phyloP scores from a whole-genome alignment of 768 basidiomycete genomes.

The Russula virescens region DNA sequence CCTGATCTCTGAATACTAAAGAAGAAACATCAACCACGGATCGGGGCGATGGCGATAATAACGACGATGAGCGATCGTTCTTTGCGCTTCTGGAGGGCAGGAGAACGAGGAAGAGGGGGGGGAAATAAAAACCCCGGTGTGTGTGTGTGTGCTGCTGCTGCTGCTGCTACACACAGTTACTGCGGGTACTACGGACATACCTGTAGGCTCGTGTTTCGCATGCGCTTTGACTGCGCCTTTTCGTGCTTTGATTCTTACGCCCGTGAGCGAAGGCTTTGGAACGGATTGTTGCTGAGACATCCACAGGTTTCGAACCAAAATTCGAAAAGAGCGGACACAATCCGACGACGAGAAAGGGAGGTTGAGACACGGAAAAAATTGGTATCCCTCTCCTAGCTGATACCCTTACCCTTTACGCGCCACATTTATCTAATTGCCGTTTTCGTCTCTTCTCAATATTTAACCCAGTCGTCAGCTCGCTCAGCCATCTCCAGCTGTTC shows the following conservation, averaged over 20 bases:
- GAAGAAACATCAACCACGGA: neutral
- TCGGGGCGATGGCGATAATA: conserved; percentile 14
- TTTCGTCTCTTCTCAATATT: too few species aligned
- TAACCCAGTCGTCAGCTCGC: too few species aligned
- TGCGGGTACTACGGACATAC: too few species aligned
- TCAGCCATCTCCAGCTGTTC: too few species aligned
- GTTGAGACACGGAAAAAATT: neutral
- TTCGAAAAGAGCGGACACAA: conserved; percentile 23
- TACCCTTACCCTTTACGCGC: too few species aligned
- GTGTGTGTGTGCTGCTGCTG: too few species aligned
- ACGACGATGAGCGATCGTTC: neutral
- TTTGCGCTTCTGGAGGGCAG: too few species aligned
- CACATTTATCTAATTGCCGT: too few species aligned
- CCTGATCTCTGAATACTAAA: conserved; percentile 86
- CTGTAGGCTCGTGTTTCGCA: conserved; percentile 87
- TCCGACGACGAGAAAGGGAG: conserved; percentile 7
- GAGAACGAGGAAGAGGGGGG: too few species aligned
- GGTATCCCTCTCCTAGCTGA: too few species aligned
- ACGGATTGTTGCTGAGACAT: conserved; percentile 88
- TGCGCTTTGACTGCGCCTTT: conserved; percentile 90
- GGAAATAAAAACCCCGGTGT: too few species aligned
- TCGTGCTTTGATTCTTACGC: conserved; percentile 89
- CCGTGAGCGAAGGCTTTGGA: conserved; percentile 86
- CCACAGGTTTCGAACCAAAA: conserved; percentile 50
- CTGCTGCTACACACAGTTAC: too few species aligned